These are phyloP conservation scores for Ustilago hordei DNA, from an alignment of 1,284 basidiomycete genomes.

Conservation along the genomic window DNA sequence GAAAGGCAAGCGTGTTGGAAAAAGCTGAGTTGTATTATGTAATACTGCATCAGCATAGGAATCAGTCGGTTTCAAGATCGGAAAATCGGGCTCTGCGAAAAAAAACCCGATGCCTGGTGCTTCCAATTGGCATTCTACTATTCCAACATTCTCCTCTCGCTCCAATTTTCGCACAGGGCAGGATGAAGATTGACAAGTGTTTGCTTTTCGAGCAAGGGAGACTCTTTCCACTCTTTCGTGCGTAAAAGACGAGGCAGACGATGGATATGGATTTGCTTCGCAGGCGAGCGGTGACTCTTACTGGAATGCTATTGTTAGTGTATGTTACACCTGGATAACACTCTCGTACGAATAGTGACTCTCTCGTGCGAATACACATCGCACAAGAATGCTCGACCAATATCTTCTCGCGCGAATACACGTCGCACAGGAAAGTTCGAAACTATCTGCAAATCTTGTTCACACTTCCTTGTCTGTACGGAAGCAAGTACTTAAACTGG, in stretches of 20 bases:
- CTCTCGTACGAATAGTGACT: too few species aligned
- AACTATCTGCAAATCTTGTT: too few species aligned
- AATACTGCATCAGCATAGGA: neutral
- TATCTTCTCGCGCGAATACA: too few species aligned
- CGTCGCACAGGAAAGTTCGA: too few species aligned
- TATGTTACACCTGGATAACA: too few species aligned
- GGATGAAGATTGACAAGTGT: neutral
- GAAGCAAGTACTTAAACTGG: too few species aligned
- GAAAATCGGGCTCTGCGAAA: neutral
- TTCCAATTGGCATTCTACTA: neutral
- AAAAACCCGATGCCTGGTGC: neutral
- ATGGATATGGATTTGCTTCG: too few species aligned
- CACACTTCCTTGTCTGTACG: too few species aligned
- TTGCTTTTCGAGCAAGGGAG: neutral
- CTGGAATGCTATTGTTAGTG: neutral
- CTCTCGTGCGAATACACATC: too few species aligned
- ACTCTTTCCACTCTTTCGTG: neutral
- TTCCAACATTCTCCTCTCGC: neutral
- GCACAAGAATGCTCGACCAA: too few species aligned
- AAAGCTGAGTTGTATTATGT: conserved; percentile 1
- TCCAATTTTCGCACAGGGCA: neutral
- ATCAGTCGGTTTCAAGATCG: neutral
- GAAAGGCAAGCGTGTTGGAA: neutral
- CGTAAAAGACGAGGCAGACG: neutral
- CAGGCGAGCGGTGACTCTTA: neutral